Conservation (phyloP, 140 eudicot genomes). For the Senecio squalidus region DNA sequence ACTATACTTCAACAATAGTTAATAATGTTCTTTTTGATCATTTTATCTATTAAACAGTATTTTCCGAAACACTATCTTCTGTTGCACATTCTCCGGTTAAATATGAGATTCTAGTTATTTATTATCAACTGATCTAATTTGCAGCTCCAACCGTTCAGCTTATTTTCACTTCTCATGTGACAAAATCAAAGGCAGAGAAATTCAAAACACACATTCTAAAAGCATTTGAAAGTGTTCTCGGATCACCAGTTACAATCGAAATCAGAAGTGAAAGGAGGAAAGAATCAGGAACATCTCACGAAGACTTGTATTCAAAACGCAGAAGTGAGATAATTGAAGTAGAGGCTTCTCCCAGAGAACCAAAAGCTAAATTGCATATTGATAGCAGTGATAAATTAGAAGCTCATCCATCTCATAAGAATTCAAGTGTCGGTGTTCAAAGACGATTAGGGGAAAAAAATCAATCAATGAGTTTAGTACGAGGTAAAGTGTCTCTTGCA, state of each 20-base stretch:
- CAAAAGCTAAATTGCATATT: constrained; percentile 21
- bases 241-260: constrained; percentile 83
- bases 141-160: constrained; percentile 90
- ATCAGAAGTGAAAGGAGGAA: constrained; percentile 71
- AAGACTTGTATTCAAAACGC: constrained; percentile 29
- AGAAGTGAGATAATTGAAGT: constrained; percentile 75
- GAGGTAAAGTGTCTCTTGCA: constrained; percentile 85
- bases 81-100: too few relatives aligned
- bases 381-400: constrained; percentile 19
- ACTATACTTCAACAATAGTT: too few relatives aligned
- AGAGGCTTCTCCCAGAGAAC: constrained; percentile 53
- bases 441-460: constrained; percentile 42
- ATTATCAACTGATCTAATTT: constrained; percentile 11
- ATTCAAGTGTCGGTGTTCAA: constrained; percentile 26
- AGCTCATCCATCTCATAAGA: constrained; percentile 28
- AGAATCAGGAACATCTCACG: constrained; percentile 34
- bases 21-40: too few relatives aligned
- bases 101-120: too few relatives aligned
- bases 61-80: too few relatives aligned
- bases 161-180: constrained; percentile 57
- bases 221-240: constrained; percentile 87
- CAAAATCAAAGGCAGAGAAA: constrained; percentile 81
- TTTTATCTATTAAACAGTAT: too few relatives aligned
- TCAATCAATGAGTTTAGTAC: constrained; percentile 66
- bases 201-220: constrained; percentile 59